Evolutionary conservation across 108 stramenopile genomes (phyloP), one percentile per base, ranked within the genome.

Genomic region (Halocafeteria seosinensis): DNA sequence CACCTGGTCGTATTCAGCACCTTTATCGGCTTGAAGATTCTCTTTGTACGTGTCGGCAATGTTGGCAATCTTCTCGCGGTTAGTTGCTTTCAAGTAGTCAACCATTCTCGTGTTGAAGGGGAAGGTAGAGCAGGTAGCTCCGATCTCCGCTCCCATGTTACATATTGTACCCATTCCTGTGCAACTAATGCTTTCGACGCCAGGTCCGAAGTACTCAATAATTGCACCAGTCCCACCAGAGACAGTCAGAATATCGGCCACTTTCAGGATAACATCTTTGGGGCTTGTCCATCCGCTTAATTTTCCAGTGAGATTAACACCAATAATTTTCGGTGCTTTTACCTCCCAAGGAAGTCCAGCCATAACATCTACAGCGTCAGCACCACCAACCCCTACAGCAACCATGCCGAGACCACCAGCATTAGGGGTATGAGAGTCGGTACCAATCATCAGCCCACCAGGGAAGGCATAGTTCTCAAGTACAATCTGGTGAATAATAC

Each of bases 401-500:
- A 65, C 66, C 73, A 74, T 67, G 59, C 73, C 73, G 13, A 74
- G 70, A 11, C 73, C 73, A 4, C 73, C 73, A 24, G 73, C 73
- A 61, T 74, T 74, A 6, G 73, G 73, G 24, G 73, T 74, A 62
- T 74, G 73, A 17, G 73, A 74, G 73, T 74, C 73, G 31, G 73
- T 74, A 12, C 73, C 73, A 34, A 74, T 74, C 64, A 74, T 74
- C 36, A 74, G 70, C 30, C 73, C 73, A 21, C 73, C 73, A 0
- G 73, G 73, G 70, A 74, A 74, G 26, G 73, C 73, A 34, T 74
- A 74, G 73, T 74, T 74, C 70, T 74, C 73, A 25, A 74, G 70
- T 24, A 74, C 70, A 37, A 74, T 74, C 69, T 73, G 72, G 64
- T 73, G 72, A 36, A 73, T 73, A 34, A 73, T 73, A 9, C 72